Conservation (phyloP, 2,329 filamentous ascomycete species). For the Ilyonectria mors-panacis region DNA sequence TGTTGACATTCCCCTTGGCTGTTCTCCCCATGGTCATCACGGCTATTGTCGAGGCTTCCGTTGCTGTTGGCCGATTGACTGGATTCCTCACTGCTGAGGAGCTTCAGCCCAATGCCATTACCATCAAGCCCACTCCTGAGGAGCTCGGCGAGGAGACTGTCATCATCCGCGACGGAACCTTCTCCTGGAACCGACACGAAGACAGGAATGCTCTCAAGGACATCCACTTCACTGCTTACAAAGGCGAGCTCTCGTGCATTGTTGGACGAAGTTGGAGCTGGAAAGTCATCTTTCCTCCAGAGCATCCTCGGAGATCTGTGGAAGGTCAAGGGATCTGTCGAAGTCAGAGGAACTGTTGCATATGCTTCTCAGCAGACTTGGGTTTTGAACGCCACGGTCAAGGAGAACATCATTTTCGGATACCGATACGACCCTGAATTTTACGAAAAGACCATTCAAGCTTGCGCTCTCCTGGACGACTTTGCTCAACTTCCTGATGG, state of each 20-base stretch:
- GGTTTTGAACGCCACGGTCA: constrained; percentile 98
- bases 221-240: constrained; percentile 90
- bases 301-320: constrained; percentile 91
- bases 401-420: constrained; percentile 97
- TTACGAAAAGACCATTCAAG: constrained; percentile 92
- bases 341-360: constrained; percentile 85
- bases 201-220: constrained; percentile 80
- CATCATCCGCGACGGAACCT: constrained; percentile 85
- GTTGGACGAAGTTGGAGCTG: constrained; percentile 93
- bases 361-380: constrained; percentile 95
- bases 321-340: constrained; percentile 88
- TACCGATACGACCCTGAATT: constrained; percentile 94
- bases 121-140: constrained; percentile 76
- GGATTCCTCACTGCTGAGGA: constrained; percentile 91
- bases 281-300: constrained; percentile 94
- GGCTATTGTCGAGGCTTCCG: constrained; percentile 94
- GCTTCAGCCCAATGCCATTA: constrained; percentile 87
- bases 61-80: constrained; percentile 89
- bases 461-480: constrained; percentile 91
- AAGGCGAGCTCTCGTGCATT: constrained; percentile 93
- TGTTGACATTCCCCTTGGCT: constrained; percentile 94
- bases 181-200: constrained; percentile 94
- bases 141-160: constrained; percentile 89
- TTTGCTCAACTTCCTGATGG: constrained; percentile 94
- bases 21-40: constrained; percentile 98